Percentiles rank a stretch among this genome's conserved stretches.
phyloP scores from a whole-genome alignment of 1,139 yeast genomes.

The Pneumocystis murina region DNA sequence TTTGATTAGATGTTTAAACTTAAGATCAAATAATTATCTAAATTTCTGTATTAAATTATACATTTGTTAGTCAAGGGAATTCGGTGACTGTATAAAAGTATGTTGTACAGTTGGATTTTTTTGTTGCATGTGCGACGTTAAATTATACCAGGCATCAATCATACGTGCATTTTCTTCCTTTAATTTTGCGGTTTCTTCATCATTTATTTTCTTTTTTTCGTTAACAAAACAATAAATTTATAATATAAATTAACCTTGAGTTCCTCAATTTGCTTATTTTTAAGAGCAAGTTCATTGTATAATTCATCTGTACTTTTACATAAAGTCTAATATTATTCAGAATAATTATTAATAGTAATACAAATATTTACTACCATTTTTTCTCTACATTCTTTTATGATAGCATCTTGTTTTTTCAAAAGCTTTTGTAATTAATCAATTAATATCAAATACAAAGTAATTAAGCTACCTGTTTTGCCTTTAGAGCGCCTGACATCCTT shows the following conservation, averaged over 20 bases:
- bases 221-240: background rate
- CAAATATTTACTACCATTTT: background rate
- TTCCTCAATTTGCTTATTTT: background rate
- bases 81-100: background rate
- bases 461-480: background rate
- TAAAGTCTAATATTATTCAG: background rate
- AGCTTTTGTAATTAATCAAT: background rate
- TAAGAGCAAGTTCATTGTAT: background rate
- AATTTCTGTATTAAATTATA: background rate
- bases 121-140: background rate
- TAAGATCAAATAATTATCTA: background rate
- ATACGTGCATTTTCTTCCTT: background rate
- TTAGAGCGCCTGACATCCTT: background rate
- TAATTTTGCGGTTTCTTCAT: background rate
- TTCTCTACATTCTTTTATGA: background rate
- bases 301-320: background rate
- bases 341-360: background rate
- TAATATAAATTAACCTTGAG: background rate
- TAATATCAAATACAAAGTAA: background rate
- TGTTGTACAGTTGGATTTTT: background rate
- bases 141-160: background rate
- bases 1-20: background rate
- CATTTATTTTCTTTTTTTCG: background rate
- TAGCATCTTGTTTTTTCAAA: background rate
- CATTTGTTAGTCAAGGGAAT: background rate